These are phyloP conservation scores for Stephania cephalantha DNA, from an alignment of 164 flowering plant genomes.

Conservation along the genomic window DNA sequence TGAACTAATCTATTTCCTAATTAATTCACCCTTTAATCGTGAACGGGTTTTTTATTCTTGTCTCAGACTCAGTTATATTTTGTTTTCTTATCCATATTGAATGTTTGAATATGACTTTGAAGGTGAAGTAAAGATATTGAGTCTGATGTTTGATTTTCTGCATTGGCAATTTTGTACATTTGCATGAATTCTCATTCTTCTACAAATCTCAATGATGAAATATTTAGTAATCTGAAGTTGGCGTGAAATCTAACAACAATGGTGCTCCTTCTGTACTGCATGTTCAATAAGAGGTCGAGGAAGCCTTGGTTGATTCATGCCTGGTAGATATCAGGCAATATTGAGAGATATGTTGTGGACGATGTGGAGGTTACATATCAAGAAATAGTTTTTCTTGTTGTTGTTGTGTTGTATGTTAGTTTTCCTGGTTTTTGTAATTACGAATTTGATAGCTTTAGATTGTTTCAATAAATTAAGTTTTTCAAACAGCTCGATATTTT, in stretches of 20 bases:
- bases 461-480: too few relatives aligned
- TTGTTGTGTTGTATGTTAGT: too few relatives aligned
- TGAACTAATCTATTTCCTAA: too few relatives aligned
- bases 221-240: conserved; percentile 35
- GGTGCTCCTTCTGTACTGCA: conserved; percentile 35
- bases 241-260: conserved; percentile 17
- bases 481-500: too few relatives aligned
- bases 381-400: background rate
- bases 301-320: conserved; percentile 25
- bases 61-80: too few relatives aligned
- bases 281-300: conserved; percentile 29
- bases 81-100: background rate
- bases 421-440: too few relatives aligned
- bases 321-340: conserved; percentile 29
- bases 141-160: background rate
- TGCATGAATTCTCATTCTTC: background rate
- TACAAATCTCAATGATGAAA: conserved; percentile 30
- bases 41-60: too few relatives aligned
- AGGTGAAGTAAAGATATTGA: background rate
- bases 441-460: too few relatives aligned
- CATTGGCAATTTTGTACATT: background rate
- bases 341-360: conserved; percentile 29
- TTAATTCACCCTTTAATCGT: too few relatives aligned
- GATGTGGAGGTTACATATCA: background rate
- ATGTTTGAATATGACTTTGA: background rate